phyloP scores from a whole-genome alignment of 2,329 filamentous ascomycete genomes.

The Fonsecaea nubica region DNA sequence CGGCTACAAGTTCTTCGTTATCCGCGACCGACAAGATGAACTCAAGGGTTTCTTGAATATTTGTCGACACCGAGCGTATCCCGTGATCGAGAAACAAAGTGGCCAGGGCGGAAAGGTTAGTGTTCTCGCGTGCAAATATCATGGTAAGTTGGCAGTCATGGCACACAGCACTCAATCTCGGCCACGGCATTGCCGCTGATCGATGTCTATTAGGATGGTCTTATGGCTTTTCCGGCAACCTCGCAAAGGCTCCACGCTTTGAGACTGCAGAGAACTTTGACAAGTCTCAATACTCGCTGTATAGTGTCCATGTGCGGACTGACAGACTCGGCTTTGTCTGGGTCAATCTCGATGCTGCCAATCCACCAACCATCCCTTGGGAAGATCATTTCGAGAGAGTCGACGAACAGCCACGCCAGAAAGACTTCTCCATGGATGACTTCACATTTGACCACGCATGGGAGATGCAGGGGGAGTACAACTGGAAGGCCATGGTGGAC shows the following conservation, averaged over 20 bases:
- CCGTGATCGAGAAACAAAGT: slow-evolving; percentile 51
- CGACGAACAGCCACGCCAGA: slow-evolving; percentile 55
- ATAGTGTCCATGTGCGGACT: slow-evolving; percentile 43
- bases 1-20: slow-evolving; percentile 63
- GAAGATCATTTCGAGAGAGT: slow-evolving; percentile 59
- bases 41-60: slow-evolving; percentile 69
- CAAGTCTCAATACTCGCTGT: slow-evolving; percentile 62
- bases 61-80: slow-evolving; percentile 66
- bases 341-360: slow-evolving; percentile 34
- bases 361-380: slow-evolving; percentile 55
- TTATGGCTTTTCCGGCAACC: slow-evolving; percentile 63
- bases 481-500: slow-evolving; percentile 67
- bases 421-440: slow-evolving; percentile 58
- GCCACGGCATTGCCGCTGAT: neutral
- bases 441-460: slow-evolving; percentile 65
- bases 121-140: slow-evolving; percentile 66
- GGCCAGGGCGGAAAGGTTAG: slow-evolving; percentile 36
- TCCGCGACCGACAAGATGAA: slow-evolving; percentile 57
- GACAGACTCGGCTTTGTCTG: slow-evolving; percentile 37
- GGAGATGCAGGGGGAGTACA: slow-evolving; percentile 64
- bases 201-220: slow-evolving; percentile 57
- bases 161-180: neutral
- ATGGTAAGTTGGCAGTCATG: slow-evolving; percentile 48
- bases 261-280: slow-evolving; percentile 63
- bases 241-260: slow-evolving; percentile 67